Evolutionary conservation across 2,329 filamentous ascomycete genomes (phyloP).

Genomic region (Cladorrhinum sp.): DNA sequence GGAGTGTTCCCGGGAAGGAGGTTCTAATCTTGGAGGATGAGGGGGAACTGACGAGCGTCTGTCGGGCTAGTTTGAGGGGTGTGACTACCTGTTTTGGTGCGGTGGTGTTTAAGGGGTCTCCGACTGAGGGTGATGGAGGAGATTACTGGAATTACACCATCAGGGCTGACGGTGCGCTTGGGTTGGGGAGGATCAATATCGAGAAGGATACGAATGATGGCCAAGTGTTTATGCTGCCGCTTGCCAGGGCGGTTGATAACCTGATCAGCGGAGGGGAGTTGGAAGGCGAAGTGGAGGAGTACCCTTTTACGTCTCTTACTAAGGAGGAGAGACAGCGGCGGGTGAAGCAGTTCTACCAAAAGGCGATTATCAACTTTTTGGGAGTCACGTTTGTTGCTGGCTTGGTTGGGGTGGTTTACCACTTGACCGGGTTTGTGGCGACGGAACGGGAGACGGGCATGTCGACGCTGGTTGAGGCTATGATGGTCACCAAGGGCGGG

Average conservation of each 20-base stretch:
- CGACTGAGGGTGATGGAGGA: constrained; percentile 58
- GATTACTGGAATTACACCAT: constrained; percentile 84
- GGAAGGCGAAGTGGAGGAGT: constrained; percentile 53
- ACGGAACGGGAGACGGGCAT: constrained; percentile 83
- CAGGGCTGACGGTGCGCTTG: constrained; percentile 69
- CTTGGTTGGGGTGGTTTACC: constrained; percentile 79
- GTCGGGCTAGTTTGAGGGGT: constrained; percentile 58
- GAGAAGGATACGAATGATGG: constrained; percentile 66
- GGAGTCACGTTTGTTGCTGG: constrained; percentile 76
- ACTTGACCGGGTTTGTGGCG: constrained; percentile 81
- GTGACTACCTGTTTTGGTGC: constrained; percentile 71
- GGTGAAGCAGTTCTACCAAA: constrained; percentile 69
- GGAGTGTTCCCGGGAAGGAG: constrained; percentile 48
- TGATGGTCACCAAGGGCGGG: constrained; percentile 70
- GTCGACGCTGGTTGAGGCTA: constrained; percentile 83
- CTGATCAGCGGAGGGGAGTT: constrained; percentile 56
- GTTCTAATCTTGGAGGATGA: constrained; percentile 28
- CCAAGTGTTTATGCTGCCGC: constrained; percentile 72
- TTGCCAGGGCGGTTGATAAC: constrained; percentile 74
- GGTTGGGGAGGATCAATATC: constrained; percentile 61
- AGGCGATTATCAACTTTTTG: constrained; percentile 69
- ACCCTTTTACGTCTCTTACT: constrained; percentile 72
- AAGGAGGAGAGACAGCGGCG: constrained; percentile 61
- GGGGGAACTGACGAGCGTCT: constrained; percentile 41
- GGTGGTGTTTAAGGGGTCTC: constrained; percentile 70